Base-by-base conservation (phyloP, 352 stramenopile species). In the Saprolegnia parasitica region DNA sequence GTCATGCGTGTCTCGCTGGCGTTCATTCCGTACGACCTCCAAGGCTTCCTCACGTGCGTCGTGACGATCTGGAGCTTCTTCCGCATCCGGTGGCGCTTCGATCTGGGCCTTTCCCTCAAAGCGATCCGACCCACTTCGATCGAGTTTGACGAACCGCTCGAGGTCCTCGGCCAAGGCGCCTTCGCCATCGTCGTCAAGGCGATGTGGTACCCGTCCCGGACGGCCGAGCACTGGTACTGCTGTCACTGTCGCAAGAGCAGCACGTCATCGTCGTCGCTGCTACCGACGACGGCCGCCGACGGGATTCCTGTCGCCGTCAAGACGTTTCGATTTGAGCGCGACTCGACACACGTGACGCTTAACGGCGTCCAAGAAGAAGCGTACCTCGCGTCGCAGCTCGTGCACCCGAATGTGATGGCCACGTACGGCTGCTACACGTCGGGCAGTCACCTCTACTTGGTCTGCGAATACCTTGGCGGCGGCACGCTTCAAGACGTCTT, bases 391-490 rank as follows among this genome's bases (percentile, higher is more conserved):
- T 93, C 83, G 8, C 88, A 88, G 62, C 65, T 93, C 32, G 75
- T 91, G 29, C 84, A 93, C 29, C 84, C 83, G 21, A 90, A 83
- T 61, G 81, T 93, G 26, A 93, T 93, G 84, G 86, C 87, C 74
- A 93, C 84, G 15, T 93, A 93, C 35, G 84, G 84, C 0, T 93
- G 84, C 68, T 93, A 90, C 68, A 93, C 84, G 13, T 89, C 74
- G 35, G 83, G 83, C 4, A 89, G 80, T 58, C 88, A 89, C 73
- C 73, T 93, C 62, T 91, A 91, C 73, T 88, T 93, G 56, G 81
- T 93, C 71, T 93, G 84, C 55, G 84, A 93, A 55, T 91, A 88
- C 65, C 74, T 93, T 20, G 84, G 84, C 10, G 84, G 83, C 23
- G 84, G 84, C n/a, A 93, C 84, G n/a, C 73, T 93, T 24, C 84